Conservation (phyloP, 176 grass and related monocot genomes). For the Aegilops speltoides region DNA sequence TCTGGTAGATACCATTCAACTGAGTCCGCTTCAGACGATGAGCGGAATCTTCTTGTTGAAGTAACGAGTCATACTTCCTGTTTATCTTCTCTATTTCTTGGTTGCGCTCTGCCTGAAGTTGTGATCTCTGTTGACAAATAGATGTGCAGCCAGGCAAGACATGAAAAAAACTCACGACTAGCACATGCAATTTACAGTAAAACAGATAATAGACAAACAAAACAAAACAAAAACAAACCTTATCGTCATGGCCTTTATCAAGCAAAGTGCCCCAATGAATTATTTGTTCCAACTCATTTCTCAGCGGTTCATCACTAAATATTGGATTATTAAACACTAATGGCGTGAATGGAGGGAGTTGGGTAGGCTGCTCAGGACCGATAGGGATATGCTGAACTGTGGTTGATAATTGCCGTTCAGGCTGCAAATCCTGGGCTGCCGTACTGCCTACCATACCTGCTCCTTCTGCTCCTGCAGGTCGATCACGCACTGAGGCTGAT, state of each 20-base stretch:
- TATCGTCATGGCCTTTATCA: slow-evolving; percentile 45
- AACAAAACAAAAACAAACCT: slow-evolving; percentile 37
- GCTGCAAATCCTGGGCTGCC: slow-evolving; percentile 22
- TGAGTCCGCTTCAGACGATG: slow-evolving; percentile 18
- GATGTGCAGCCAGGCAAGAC: slow-evolving; percentile 5
- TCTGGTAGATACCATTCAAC: slow-evolving; percentile 42
- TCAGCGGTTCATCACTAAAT: slow-evolving; percentile 45
- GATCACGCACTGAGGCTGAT: slow-evolving; percentile 30
- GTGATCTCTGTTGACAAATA: slow-evolving; percentile 54
- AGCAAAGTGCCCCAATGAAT: background rate
- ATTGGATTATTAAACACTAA: slow-evolving; percentile 23
- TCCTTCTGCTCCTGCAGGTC: slow-evolving; percentile 20
- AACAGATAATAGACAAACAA: background rate
- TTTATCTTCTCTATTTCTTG: slow-evolving; percentile 63
- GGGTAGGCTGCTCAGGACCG: slow-evolving; percentile 18
- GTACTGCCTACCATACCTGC: background rate
- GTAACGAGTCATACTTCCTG: slow-evolving; percentile 52
- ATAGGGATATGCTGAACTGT: slow-evolving; percentile 3
- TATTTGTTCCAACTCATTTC: slow-evolving; percentile 58
- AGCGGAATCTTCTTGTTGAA: slow-evolving; percentile 41
- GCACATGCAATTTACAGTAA: background rate
- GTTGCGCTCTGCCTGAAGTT: slow-evolving; percentile 41
- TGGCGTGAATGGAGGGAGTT: slow-evolving; percentile 21
- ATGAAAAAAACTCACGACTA: background rate
- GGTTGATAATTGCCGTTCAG: slow-evolving; percentile 19